phyloP scores from a whole-genome alignment of 2,329 filamentous ascomycete species.

The Colletotrichum sojae region DNA sequence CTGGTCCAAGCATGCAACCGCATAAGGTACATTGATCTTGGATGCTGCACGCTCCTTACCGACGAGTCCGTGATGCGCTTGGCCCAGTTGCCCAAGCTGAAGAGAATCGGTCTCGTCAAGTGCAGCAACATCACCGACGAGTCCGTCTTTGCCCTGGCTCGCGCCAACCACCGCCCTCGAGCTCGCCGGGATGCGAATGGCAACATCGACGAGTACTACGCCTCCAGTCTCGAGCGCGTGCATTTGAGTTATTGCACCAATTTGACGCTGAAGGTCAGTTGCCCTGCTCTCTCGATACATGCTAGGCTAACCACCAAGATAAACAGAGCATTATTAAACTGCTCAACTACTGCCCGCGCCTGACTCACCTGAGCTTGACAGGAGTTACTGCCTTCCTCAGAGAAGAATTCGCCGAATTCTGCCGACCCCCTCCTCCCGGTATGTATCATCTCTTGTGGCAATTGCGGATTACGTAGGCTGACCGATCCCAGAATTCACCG shows the following conservation, averaged over 20 bases:
- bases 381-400: slow-evolving; percentile 92
- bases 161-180: slow-evolving; percentile 71
- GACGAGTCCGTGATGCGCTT: slow-evolving; percentile 88
- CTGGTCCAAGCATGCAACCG: slow-evolving; percentile 90
- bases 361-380: slow-evolving; percentile 95
- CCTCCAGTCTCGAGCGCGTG: slow-evolving; percentile 86
- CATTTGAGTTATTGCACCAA: slow-evolving; percentile 96
- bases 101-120: slow-evolving; percentile 95
- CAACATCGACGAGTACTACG: slow-evolving; percentile 67
- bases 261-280: slow-evolving; percentile 82
- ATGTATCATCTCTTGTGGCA: slow-evolving; percentile 45
- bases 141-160: slow-evolving; percentile 88
- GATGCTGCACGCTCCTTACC: slow-evolving; percentile 92
- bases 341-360: slow-evolving; percentile 89
- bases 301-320: slow-evolving; percentile 13
- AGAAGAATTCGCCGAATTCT: slow-evolving; percentile 87
- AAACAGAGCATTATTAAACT: slow-evolving; percentile 87
- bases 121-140: slow-evolving; percentile 91
- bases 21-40: slow-evolving; percentile 96
- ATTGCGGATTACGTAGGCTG: slow-evolving; percentile 41
- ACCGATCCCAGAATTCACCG: slow-evolving; percentile 83
- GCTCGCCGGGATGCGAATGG: slow-evolving; percentile 64
- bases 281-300: background rate
- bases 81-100: slow-evolving; percentile 90
- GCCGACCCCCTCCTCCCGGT: slow-evolving; percentile 85